These are phyloP conservation scores for Pichia eremophila DNA, from an alignment of 805 yeast species.

Conservation along the genomic window DNA sequence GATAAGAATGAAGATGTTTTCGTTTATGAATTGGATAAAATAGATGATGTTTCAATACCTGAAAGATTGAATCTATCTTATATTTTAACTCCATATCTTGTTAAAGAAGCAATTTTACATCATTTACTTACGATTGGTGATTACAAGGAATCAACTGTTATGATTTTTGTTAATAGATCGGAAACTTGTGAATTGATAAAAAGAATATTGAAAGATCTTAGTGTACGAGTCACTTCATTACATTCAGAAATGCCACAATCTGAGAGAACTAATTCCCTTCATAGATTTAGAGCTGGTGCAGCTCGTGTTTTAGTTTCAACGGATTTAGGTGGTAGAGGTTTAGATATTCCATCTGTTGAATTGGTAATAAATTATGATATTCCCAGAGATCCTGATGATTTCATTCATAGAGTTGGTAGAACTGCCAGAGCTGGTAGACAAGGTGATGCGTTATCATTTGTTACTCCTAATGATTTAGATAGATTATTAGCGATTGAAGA, in stretches of 20 bases:
- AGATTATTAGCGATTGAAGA: constrained; percentile 82
- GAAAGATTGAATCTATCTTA: constrained; percentile 55
- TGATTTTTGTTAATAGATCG: constrained; percentile 88
- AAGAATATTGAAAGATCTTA: constrained; percentile 64
- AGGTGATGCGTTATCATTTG: constrained; percentile 76
- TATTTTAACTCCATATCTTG: constrained; percentile 74
- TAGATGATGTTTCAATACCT: constrained; percentile 76
- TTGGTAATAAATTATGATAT: constrained; percentile 70
- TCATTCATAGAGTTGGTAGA: constrained; percentile 86
- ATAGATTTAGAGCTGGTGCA: constrained; percentile 88
- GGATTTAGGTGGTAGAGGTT: constrained; percentile 87
- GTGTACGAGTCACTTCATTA: constrained; percentile 75
- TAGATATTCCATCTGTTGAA: constrained; percentile 76
- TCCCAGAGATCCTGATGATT: constrained; percentile 78
- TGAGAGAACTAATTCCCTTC: constrained; percentile 85
- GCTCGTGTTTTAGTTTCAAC: constrained; percentile 91
- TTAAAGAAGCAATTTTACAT: constrained; percentile 81
- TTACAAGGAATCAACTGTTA: constrained; percentile 58
- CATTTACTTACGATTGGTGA: constrained; percentile 54
- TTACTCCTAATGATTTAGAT: constrained; percentile 76
- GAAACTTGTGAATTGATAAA: constrained; percentile 81
- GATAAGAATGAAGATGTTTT: constrained; percentile 54
- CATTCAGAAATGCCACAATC: constrained; percentile 93
- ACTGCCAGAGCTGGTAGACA: constrained; percentile 94
- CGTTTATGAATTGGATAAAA: constrained; percentile 65